A percentile compares a stretch with the other conserved stretches of the same genome.
phyloP scores from a whole-genome alignment of 257 asterid species.

The Jacaranda mimosifolia region DNA sequence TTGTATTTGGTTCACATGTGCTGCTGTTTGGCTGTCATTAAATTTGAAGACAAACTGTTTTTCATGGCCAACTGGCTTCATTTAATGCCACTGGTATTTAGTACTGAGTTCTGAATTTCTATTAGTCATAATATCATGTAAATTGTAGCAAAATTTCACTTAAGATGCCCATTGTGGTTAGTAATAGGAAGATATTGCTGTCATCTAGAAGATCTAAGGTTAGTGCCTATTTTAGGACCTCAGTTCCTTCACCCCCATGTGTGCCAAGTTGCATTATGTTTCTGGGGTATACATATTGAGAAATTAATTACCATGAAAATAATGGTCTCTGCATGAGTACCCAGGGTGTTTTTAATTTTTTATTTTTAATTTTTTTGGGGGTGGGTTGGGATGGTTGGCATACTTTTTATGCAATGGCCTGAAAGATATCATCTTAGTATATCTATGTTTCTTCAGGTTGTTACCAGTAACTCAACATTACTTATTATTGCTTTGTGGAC shows the following conservation, averaged over 20 bases:
- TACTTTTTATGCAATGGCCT: background rate
- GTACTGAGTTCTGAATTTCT: conserved; percentile 3
- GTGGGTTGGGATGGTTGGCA: no score
- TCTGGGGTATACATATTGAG: background rate
- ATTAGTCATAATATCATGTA: background rate
- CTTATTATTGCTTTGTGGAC: conserved; percentile 11
- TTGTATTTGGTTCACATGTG: conserved; percentile 15
- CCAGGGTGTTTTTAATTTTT: no score
- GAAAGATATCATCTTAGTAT: background rate
- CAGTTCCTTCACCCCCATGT: background rate
- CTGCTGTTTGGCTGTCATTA: conserved; percentile 25
- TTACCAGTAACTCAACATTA: conserved; percentile 2
- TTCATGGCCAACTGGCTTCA: conserved; percentile 28
- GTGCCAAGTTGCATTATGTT: background rate
- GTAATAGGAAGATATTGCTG: background rate
- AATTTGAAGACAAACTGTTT: conserved; percentile 16
- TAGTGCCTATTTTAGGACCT: background rate
- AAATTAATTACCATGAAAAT: background rate
- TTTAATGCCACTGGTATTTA: conserved; percentile 13
- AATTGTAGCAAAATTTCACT: conserved; percentile 13
- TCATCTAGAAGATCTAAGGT: conserved; percentile 8
- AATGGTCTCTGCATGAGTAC: background rate
- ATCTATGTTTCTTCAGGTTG: conserved; percentile 4
- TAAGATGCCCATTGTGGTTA: conserved; percentile 2
- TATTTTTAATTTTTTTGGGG: no score